Conservation (phyloP, 306 rosid species). For the Delonix regia region DNA sequence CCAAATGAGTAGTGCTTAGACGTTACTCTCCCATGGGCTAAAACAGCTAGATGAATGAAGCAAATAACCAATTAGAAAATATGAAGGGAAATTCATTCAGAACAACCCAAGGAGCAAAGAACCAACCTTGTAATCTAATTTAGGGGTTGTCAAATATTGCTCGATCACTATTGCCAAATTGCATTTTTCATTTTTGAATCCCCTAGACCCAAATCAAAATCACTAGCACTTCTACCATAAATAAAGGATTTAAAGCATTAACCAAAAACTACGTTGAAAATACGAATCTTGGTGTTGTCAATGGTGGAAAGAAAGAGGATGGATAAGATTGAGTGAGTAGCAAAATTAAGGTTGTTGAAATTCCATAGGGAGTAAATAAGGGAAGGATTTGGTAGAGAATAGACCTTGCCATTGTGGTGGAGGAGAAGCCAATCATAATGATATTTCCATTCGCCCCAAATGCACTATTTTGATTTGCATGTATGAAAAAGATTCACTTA, state of each 20-base stretch:
- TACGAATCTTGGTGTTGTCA: neutral
- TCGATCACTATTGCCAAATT: constrained; percentile 27
- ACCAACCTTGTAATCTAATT: constrained; percentile 57
- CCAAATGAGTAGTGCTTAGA: constrained; percentile 31
- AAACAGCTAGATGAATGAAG: constrained; percentile 6
- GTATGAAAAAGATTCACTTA: no score
- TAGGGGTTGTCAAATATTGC: constrained; percentile 24
- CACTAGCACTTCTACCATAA: neutral
- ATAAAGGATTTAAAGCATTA: constrained; percentile 1
- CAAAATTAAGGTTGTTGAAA: constrained; percentile 31
- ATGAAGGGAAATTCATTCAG: neutral
- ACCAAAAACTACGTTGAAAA: neutral
- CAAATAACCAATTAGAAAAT: neutral
- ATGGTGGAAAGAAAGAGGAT: neutral
- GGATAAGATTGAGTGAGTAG: neutral
- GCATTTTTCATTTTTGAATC: constrained; percentile 43
- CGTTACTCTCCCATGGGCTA: constrained; percentile 61
- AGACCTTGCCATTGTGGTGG: no score
- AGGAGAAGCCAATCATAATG: no score
- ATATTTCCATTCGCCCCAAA: no score
- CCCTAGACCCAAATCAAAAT: constrained; percentile 18
- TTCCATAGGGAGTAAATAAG: neutral
- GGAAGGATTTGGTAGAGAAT: no score
- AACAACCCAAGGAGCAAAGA: constrained; percentile 16
- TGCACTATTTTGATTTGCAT: no score